Conservation (phyloP, 1,139 yeast genomes). For the Insectozyma bohioensis region DNA sequence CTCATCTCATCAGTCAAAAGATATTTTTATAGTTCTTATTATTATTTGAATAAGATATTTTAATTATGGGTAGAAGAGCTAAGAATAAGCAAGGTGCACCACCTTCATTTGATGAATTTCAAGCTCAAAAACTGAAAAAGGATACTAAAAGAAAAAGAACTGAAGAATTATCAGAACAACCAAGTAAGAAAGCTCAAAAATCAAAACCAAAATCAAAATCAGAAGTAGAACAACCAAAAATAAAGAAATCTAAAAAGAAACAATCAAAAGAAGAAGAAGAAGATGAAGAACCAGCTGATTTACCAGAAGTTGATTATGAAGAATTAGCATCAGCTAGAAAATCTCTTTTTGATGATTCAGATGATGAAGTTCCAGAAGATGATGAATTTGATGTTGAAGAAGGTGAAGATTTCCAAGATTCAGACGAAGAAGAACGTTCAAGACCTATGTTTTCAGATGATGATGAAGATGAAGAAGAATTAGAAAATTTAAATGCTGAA, state of each 20-base stretch:
- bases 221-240: conserved; percentile 4
- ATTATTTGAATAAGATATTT: conserved; percentile 1
- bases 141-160: conserved; percentile 33
- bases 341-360: conserved; percentile 71
- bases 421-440: conserved; percentile 56
- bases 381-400: conserved; percentile 50
- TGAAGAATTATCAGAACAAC: conserved; percentile 19
- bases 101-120: conserved; percentile 81
- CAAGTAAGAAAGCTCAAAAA: conserved; percentile 13
- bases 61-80: conserved; percentile 89
- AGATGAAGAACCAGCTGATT: conserved; percentile 25
- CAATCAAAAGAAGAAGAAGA: conserved; percentile 36
- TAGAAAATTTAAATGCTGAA: conserved; percentile 77
- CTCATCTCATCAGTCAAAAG: conserved; percentile 9
- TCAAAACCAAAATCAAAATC: conserved; percentile 17
- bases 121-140: conserved; percentile 54
- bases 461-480: conserved; percentile 70
- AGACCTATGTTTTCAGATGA: conserved; percentile 86
- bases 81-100: conserved; percentile 90
- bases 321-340: conserved; percentile 67
- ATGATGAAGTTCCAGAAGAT: conserved; percentile 22
- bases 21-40: conserved; percentile 2
- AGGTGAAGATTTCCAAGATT: conserved; percentile 53
- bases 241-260: conserved; percentile 24
- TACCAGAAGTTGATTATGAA: conserved; percentile 65